Evolutionary conservation across 139 green algal species (phyloP).

Genomic region (Eudorina sp.): DNA sequence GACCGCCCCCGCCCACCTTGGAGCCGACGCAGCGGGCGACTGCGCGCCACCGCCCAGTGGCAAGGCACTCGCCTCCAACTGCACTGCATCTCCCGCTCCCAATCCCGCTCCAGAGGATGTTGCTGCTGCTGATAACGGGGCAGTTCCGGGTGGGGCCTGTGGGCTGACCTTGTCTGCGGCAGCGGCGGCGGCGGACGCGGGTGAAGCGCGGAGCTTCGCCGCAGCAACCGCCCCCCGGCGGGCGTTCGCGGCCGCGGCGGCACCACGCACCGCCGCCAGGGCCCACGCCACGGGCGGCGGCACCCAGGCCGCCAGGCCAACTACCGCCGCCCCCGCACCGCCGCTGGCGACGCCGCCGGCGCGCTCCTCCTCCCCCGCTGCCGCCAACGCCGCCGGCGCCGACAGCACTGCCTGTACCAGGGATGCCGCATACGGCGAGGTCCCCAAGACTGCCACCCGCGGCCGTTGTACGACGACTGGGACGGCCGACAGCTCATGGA

Average conservation of each 20-base stretch:
- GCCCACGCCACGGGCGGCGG: constrained; percentile 9
- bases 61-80: too few species aligned
- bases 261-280: not conserved
- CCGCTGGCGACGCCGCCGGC: not conserved
- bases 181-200: not conserved
- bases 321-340: not conserved
- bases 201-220: too few species aligned
- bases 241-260: not conserved
- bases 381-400: constrained; percentile 25
- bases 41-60: too few species aligned
- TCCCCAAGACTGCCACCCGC: constrained; percentile 27
- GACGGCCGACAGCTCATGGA: constrained; percentile 27
- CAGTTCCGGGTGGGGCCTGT: not conserved
- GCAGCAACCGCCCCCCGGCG: not conserved
- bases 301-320: not conserved
- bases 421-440: constrained; percentile 40
- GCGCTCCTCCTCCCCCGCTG: not conserved
- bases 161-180: not conserved
- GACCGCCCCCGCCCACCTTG: too few species aligned
- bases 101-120: not conserved
- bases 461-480: not conserved
- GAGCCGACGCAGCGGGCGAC: too few species aligned
- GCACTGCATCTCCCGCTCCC: too few species aligned
- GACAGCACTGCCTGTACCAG: constrained; percentile 39
- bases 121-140: not conserved